These are phyloP conservation scores for Ceratobasidium sp. DNA, from an alignment of 1,284 basidiomycete species.

Conservation along the genomic window DNA sequence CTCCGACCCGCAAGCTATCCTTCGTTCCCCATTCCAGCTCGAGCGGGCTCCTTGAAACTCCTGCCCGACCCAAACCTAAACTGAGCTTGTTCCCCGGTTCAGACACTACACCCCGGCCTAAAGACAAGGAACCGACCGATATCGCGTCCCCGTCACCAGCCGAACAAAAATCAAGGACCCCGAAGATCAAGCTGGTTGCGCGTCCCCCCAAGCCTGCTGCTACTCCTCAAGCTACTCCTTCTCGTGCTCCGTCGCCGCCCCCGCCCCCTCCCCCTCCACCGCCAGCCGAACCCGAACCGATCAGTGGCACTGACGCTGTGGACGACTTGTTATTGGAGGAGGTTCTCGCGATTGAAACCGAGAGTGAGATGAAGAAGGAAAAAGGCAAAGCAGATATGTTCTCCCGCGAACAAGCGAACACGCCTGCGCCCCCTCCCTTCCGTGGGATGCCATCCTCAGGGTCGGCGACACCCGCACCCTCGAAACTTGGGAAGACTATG, in stretches of 20 bases:
- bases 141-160: slow-evolving; percentile 53
- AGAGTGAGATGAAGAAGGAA: slow-evolving; percentile 72
- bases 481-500: slow-evolving; percentile 38
- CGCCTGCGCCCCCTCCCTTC: slow-evolving; percentile 35
- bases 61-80: slow-evolving; percentile 44
- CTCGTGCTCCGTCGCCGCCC: slow-evolving; percentile 56
- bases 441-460: slow-evolving; percentile 45
- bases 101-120: slow-evolving; percentile 28
- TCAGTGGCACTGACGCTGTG: slow-evolving; percentile 76
- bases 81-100: slow-evolving; percentile 23
- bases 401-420: slow-evolving; percentile 45
- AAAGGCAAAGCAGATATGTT: slow-evolving; percentile 65
- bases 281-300: slow-evolving; percentile 8
- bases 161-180: slow-evolving; percentile 41
- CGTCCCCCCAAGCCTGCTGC: slow-evolving; percentile 26
- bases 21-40: slow-evolving; percentile 1
- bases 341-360: slow-evolving; percentile 81
- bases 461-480: slow-evolving; percentile 46
- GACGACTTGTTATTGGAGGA: slow-evolving; percentile 79
- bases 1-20: slow-evolving; percentile 39
- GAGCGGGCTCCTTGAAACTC: slow-evolving; percentile 38
- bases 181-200: slow-evolving; percentile 46
- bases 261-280: slow-evolving; percentile 51
- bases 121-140: slow-evolving; percentile 50
- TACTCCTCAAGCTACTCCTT: slow-evolving; percentile 44